Evolutionary conservation across 257 asterid species (phyloP).

Genomic region (Solanum chilense): DNA sequence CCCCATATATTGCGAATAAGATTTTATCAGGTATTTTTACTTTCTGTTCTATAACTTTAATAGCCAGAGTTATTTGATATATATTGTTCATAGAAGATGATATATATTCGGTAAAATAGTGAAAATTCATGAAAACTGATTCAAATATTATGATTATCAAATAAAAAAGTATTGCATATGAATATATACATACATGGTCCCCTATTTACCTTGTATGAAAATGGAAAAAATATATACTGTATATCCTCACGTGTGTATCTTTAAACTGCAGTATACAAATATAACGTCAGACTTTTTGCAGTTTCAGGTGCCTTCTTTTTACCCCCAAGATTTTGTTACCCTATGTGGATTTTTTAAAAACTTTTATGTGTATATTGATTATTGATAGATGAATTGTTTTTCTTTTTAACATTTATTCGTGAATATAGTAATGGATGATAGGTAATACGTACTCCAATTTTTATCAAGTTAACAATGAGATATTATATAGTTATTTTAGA

Average conservation of each 20-base stretch:
- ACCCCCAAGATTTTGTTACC: neutral
- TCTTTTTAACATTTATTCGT: neutral
- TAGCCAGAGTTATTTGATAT: neutral
- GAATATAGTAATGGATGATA: neutral
- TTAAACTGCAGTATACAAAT: neutral
- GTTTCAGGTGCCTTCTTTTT: conserved; percentile 7
- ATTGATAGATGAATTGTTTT: neutral
- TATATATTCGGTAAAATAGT: no score
- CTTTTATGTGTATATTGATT: neutral
- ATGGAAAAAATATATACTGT: neutral
- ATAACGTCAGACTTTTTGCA: neutral
- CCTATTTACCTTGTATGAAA: neutral
- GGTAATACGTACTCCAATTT: neutral
- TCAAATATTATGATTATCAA: no score
- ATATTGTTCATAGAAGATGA: no score
- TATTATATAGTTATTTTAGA: neutral
- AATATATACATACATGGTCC: neutral
- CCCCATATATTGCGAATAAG: neutral
- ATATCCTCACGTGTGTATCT: conserved; percentile 6
- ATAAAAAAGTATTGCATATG: no score
- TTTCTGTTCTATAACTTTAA: neutral
- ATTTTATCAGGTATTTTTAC: neutral
- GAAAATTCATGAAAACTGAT: accelerated
- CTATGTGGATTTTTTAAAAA: neutral
- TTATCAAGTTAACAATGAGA: neutral